A percentile compares a stretch with the other conserved stretches of the same genome.
phyloP scores from a whole-genome alignment of 768 basidiomycete species.

The Suillus luteus region DNA sequence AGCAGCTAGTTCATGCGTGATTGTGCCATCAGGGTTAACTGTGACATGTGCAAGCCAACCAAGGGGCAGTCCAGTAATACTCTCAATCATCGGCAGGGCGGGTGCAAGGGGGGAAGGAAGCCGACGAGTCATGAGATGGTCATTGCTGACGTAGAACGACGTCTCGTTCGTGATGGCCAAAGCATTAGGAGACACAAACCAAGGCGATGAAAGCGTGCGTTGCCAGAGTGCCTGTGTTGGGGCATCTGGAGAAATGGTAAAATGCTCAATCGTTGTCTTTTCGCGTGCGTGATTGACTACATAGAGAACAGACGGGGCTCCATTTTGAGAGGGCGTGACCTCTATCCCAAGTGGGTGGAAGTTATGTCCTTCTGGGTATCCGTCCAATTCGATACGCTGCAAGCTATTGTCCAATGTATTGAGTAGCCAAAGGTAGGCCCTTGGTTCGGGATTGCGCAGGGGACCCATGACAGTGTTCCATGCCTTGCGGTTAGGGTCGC shows the following conservation, averaged over 20 bases:
- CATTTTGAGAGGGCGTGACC: constrained; percentile 50
- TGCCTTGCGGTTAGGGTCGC: constrained; percentile 46
- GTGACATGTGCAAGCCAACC: constrained; percentile 60
- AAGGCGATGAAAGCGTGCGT: constrained; percentile 59
- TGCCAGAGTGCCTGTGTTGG: constrained; percentile 52
- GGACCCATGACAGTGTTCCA: constrained; percentile 86
- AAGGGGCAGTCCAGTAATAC: constrained; percentile 56
- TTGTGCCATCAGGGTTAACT: constrained; percentile 34
- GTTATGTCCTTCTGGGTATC: constrained; percentile 57
- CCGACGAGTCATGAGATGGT: constrained; percentile 68
- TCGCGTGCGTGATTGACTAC: constrained; percentile 68
- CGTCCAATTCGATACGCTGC: constrained; percentile 45
- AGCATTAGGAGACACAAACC: constrained; percentile 67
- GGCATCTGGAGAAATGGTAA: constrained; percentile 48
- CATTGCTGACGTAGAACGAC: constrained; percentile 74
- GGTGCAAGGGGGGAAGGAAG: constrained; percentile 50
- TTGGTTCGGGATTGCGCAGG: constrained; percentile 54
- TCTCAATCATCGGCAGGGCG: constrained; percentile 56
- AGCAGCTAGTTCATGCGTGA: constrained; percentile 44
- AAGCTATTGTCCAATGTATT: constrained; percentile 29
- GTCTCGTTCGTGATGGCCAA: constrained; percentile 64
- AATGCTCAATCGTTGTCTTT: constrained; percentile 68
- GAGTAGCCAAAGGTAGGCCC: constrained; percentile 66
- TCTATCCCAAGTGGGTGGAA: constrained; percentile 77
- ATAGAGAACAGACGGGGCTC: constrained; percentile 58